A percentile compares a stretch with the other conserved stretches of the same genome.
phyloP scores from a whole-genome alignment of 148 eudicot species.

The Chenopodium formosanum region DNA sequence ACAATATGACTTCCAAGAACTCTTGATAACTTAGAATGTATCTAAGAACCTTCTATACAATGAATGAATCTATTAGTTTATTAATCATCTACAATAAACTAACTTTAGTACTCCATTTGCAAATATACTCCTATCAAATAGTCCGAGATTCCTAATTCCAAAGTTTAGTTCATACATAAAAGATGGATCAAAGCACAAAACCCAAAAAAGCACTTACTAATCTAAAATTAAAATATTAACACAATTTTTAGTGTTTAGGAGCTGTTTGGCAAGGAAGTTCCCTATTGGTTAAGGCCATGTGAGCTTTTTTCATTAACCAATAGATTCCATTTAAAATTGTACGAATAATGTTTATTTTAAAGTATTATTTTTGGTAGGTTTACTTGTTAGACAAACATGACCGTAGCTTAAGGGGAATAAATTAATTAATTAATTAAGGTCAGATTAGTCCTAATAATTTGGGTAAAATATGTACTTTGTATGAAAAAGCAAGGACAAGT shows the following conservation, averaged over 20 bases:
- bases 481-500: constrained; percentile 14
- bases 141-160: background rate
- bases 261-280: background rate
- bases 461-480: background rate
- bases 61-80: background rate
- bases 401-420: background rate
- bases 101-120: background rate
- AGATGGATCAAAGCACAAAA: background rate
- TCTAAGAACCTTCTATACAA: background rate
- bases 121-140: background rate
- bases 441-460: background rate
- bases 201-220: background rate
- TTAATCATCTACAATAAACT: background rate
- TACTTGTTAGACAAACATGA: background rate
- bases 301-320: constrained; percentile 10
- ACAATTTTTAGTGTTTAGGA: background rate
- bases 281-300: constrained; percentile 7
- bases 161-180: background rate
- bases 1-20: background rate
- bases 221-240: background rate
- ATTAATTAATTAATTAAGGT: constrained; percentile 1
- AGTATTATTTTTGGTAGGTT: background rate
- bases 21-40: background rate
- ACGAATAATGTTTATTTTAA: background rate
- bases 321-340: constrained; percentile 12